phyloP scores from a whole-genome alignment of 495 filamentous ascomycete genomes.

The Aspergillus coremiiformis region DNA sequence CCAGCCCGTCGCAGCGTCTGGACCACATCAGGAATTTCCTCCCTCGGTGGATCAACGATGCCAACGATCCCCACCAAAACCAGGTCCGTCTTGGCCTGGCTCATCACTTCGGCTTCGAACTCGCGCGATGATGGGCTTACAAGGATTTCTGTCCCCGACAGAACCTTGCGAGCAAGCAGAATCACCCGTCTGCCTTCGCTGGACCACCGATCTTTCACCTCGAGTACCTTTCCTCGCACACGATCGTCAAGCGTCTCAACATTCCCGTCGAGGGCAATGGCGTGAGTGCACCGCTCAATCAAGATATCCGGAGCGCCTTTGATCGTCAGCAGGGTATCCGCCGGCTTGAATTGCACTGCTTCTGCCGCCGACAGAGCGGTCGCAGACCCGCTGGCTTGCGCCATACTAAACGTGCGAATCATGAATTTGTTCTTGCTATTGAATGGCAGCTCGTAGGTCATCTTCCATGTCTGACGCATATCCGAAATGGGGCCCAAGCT shows the following conservation, averaged over 20 bases:
- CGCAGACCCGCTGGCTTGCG: background rate
- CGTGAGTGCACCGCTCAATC: slow-evolving; percentile 46
- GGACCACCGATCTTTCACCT: slow-evolving; percentile 54
- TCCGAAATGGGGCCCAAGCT: slow-evolving; percentile 35
- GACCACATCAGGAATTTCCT: slow-evolving; percentile 57
- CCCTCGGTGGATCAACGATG: slow-evolving; percentile 60
- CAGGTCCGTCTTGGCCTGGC: slow-evolving; percentile 42
- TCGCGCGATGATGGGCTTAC: slow-evolving; percentile 30
- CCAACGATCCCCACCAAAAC: slow-evolving; percentile 56
- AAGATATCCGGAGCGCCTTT: slow-evolving; percentile 61
- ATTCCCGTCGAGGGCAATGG: slow-evolving; percentile 41
- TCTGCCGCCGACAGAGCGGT: slow-evolving; percentile 12
- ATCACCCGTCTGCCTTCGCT: slow-evolving; percentile 57
- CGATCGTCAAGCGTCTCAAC: slow-evolving; percentile 32
- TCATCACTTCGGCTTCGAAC: slow-evolving; percentile 47
- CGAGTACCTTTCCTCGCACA: slow-evolving; percentile 36
- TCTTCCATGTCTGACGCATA: slow-evolving; percentile 45
- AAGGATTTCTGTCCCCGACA: slow-evolving; percentile 30
- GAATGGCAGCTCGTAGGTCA: slow-evolving; percentile 55
- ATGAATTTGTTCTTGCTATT: slow-evolving; percentile 74
- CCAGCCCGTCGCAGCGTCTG: slow-evolving; percentile 50
- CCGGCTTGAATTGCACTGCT: slow-evolving; percentile 10
- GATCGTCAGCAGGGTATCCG: slow-evolving; percentile 39
- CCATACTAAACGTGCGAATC: slow-evolving; percentile 30
- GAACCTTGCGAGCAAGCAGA: slow-evolving; percentile 52